These are phyloP conservation scores for Fonsecaea pedrosoi DNA, from an alignment of 2,329 filamentous ascomycete species.

Conservation along the genomic window DNA sequence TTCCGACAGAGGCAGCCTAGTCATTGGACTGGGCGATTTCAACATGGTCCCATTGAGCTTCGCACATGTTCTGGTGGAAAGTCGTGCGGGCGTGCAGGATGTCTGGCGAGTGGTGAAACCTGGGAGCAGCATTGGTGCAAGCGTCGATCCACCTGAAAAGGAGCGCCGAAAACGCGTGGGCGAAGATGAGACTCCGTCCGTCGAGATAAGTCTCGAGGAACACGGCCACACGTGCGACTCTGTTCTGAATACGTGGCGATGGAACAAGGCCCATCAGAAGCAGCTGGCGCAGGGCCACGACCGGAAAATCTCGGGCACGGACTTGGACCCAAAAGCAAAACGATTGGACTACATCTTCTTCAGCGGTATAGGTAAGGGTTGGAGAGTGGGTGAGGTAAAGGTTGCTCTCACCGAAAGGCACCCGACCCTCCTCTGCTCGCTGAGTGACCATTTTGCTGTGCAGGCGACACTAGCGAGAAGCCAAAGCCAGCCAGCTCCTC, in stretches of 20 bases:
- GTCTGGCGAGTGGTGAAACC: slow-evolving; percentile 86
- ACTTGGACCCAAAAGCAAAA: slow-evolving; percentile 76
- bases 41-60: slow-evolving; percentile 93
- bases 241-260: slow-evolving; percentile 90
- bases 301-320: slow-evolving; percentile 68
- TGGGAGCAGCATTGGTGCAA: slow-evolving; percentile 78
- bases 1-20: slow-evolving; percentile 78
- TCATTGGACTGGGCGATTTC: slow-evolving; percentile 89
- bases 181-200: slow-evolving; percentile 65
- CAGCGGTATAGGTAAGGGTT: slow-evolving; percentile 49
- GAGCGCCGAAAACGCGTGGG: slow-evolving; percentile 63
- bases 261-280: slow-evolving; percentile 74
- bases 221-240: slow-evolving; percentile 91
- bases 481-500: slow-evolving; percentile 4
- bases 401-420: slow-evolving; percentile 85
- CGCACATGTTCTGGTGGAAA: slow-evolving; percentile 80
- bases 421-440: slow-evolving; percentile 78
- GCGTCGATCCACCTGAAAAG: slow-evolving; percentile 70
- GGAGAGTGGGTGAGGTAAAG: slow-evolving; percentile 72
- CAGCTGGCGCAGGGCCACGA: slow-evolving; percentile 69
- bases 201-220: slow-evolving; percentile 75
- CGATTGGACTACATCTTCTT: slow-evolving; percentile 95
- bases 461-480: slow-evolving; percentile 69
- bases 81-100: slow-evolving; percentile 78
- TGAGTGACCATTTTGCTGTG: slow-evolving; percentile 95